Percentiles rank a stretch among this genome's conserved stretches.
Conservation (phyloP, 352 stramenopile genomes). For the Aphanomyces euteiches region DNA sequence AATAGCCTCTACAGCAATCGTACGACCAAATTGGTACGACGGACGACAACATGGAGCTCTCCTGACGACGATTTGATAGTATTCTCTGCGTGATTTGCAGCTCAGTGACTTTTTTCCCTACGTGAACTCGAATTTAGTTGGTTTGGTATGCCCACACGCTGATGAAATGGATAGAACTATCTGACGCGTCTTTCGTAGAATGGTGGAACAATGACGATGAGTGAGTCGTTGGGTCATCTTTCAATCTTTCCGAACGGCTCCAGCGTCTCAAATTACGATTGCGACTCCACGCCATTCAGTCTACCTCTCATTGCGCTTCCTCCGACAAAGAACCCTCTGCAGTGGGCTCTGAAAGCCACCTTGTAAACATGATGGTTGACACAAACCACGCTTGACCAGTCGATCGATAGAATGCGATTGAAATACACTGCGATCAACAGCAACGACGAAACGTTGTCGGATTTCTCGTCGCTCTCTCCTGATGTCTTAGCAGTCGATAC, state of each 20-base stretch:
- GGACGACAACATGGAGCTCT: too few species aligned
- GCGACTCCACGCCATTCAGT: too few species aligned
- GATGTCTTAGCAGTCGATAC: background rate
- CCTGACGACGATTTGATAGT: too few species aligned
- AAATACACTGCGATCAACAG: conserved; percentile 21
- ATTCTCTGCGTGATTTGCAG: too few species aligned
- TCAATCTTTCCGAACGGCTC: conserved; percentile 10
- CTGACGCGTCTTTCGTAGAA: conserved; percentile 24
- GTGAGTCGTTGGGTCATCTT: background rate
- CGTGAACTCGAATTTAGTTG: too few species aligned
- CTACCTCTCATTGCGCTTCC: conserved; percentile 15
- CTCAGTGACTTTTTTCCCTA: too few species aligned
- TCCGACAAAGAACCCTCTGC: conserved; percentile 19
- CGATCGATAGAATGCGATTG: conserved; percentile 13
- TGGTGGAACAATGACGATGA: background rate
- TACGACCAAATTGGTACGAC: too few species aligned
- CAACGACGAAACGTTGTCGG: conserved; percentile 13
- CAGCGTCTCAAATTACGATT: conserved; percentile 4
- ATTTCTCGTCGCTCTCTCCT: conserved; percentile 16
- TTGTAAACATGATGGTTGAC: conserved; percentile 10
- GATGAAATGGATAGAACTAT: too few species aligned
- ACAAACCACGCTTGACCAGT: background rate
- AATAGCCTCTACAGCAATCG: too few species aligned
- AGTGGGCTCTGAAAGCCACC: conserved; percentile 23
- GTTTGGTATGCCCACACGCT: too few species aligned